Conservation (phyloP, 148 eudicot species). For the Arbutus unedo region DNA sequence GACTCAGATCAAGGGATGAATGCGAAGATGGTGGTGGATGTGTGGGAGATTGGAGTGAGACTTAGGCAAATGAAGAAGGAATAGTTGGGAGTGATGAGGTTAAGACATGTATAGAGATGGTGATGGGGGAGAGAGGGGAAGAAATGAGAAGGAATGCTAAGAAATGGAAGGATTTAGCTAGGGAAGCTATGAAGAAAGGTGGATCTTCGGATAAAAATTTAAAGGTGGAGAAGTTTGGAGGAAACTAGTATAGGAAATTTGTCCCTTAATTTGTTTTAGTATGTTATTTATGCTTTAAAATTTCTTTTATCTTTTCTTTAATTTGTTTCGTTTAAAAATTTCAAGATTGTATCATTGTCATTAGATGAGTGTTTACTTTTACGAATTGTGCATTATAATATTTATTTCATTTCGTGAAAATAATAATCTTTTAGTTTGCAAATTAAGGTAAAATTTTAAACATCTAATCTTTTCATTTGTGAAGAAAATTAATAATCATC, state of each 20-base stretch:
- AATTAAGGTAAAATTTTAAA: no score
- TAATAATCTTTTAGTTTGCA: no score
- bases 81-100: constrained; percentile 41
- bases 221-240: constrained; percentile 25
- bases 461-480: no score
- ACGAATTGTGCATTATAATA: no score
- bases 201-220: constrained; percentile 47
- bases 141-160: constrained; percentile 25
- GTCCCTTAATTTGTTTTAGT: no score
- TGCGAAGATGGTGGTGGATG: constrained; percentile 50
- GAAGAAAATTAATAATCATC: no score
- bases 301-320: no score
- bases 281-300: no score
- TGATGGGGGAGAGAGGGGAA: constrained; percentile 31
- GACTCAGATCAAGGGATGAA: constrained; percentile 54
- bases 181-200: constrained; percentile 40
- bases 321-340: no score
- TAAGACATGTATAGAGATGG: constrained; percentile 42
- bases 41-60: constrained; percentile 47
- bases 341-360: no score
- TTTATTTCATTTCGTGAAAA: no score
- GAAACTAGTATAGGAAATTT: neutral
- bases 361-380: no score
- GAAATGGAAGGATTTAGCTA: constrained; percentile 41
- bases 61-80: constrained; percentile 32